These are phyloP conservation scores for Spencermartinsiella ligniputridi DNA, from an alignment of 1,139 yeast species.

Conservation along the genomic window DNA sequence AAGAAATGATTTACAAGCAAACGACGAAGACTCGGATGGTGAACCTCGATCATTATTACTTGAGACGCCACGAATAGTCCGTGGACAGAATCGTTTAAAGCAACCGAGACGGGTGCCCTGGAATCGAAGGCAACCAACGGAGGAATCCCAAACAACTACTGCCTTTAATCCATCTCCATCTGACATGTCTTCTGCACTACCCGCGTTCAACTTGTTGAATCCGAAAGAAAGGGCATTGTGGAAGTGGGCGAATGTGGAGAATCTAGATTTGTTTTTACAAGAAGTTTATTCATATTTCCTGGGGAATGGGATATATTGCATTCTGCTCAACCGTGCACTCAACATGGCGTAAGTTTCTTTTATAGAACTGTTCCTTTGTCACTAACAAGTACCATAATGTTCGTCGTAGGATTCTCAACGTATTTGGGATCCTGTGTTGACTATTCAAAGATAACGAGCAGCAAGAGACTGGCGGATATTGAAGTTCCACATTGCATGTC, in stretches of 20 bases:
- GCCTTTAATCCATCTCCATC: background rate
- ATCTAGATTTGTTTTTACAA: slow-evolving; percentile 76
- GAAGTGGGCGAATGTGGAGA: slow-evolving; percentile 94
- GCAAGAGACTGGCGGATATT: slow-evolving; percentile 44
- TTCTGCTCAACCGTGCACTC: slow-evolving; percentile 56
- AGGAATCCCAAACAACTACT: background rate
- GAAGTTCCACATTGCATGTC: slow-evolving; percentile 59
- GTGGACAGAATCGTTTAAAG: background rate
- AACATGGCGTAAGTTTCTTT: slow-evolving; percentile 42
- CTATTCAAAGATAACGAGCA: slow-evolving; percentile 44
- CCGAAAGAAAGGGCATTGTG: slow-evolving; percentile 83
- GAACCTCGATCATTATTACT: background rate
- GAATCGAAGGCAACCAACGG: background rate
- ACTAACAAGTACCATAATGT: slow-evolving; percentile 51
- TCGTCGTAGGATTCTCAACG: slow-evolving; percentile 72
- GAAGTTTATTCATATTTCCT: slow-evolving; percentile 78
- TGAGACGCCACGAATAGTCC: no score
- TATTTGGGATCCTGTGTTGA: slow-evolving; percentile 83
- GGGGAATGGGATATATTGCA: slow-evolving; percentile 81
- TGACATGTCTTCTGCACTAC: background rate
- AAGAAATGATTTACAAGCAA: no score
- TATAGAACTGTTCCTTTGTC: background rate
- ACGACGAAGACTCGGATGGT: background rate
- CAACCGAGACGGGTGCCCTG: background rate
- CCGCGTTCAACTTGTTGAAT: slow-evolving; percentile 24